Conservation (phyloP, 495 filamentous ascomycete genomes). For the Diplogelasinospora grovesii region DNA sequence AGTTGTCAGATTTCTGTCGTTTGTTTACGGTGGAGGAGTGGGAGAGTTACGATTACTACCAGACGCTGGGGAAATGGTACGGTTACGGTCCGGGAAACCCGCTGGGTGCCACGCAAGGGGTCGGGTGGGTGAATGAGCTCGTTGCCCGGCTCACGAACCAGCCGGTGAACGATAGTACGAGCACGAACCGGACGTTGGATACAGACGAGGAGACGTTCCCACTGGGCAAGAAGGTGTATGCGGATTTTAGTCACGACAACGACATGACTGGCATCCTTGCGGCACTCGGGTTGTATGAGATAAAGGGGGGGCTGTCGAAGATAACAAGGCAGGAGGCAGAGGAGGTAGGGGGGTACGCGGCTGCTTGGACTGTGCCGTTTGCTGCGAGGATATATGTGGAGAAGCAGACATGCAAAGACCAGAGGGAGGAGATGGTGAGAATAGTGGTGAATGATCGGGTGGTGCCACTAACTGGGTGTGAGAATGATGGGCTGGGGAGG, state of each 20-base stretch:
- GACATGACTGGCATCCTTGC: conserved; percentile 66
- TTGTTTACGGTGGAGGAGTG: conserved; percentile 68
- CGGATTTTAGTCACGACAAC: conserved; percentile 87
- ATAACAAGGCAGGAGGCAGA: conserved; percentile 36
- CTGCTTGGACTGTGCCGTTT: conserved; percentile 75
- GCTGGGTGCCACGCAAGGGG: conserved; percentile 72
- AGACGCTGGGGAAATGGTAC: conserved; percentile 74
- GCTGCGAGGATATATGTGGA: conserved; percentile 72
- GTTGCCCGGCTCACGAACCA: conserved; percentile 64
- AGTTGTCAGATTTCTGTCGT: conserved; percentile 59
- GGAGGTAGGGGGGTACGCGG: conserved; percentile 49
- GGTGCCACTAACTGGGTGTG: conserved; percentile 60
- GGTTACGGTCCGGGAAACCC: conserved; percentile 67
- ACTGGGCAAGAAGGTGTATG: conserved; percentile 57
- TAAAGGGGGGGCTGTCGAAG: conserved; percentile 40
- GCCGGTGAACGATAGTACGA: conserved; percentile 63
- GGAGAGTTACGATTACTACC: conserved; percentile 67
- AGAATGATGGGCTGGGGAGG: conserved; percentile 56
- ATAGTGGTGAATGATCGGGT: conserved; percentile 79
- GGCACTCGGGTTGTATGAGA: conserved; percentile 68
- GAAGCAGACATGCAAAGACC: conserved; percentile 61
- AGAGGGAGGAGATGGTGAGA: conserved; percentile 56
- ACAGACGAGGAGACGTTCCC: conserved; percentile 57
- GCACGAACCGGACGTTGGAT: conserved; percentile 68
- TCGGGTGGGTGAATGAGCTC: conserved; percentile 79